Conservation (phyloP, 2,329 filamentous ascomycete genomes). For the Juglanconis oblonga region DNA sequence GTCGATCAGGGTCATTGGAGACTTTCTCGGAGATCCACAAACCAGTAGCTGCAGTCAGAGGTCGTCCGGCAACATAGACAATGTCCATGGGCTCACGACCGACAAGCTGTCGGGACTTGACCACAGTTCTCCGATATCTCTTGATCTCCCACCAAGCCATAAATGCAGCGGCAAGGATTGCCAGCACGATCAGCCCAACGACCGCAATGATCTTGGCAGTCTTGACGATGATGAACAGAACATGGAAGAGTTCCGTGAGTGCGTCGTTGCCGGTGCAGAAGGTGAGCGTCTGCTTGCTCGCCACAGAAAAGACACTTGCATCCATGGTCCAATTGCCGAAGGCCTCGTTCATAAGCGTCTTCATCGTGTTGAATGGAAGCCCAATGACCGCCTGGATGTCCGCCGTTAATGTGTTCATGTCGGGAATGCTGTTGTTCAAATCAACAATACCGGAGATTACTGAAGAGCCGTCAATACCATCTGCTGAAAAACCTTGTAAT, state of each 20-base stretch:
- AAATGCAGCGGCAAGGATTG: constrained; percentile 67
- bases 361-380: constrained; percentile 78
- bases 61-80: constrained; percentile 81
- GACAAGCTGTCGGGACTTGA: constrained; percentile 64
- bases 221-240: constrained; percentile 63
- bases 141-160: constrained; percentile 81
- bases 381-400: constrained; percentile 72
- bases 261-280: constrained; percentile 87
- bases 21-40: constrained; percentile 67
- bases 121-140: constrained; percentile 70
- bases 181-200: constrained; percentile 67
- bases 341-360: constrained; percentile 66
- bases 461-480: constrained; percentile 62
- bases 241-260: constrained; percentile 80
- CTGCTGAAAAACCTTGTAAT: constrained; percentile 49
- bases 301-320: constrained; percentile 73
- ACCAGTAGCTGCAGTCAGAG: constrained; percentile 69
- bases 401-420: constrained; percentile 80
- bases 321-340: constrained; percentile 77
- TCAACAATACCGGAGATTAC: constrained; percentile 67
- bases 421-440: constrained; percentile 77
- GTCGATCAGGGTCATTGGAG: constrained; percentile 51
- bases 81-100: constrained; percentile 79
- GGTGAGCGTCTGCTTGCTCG: constrained; percentile 74
- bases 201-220: constrained; percentile 73